These are phyloP conservation scores for Vanilla planifolia DNA, from an alignment of 106 monocot species.

Conservation along the genomic window DNA sequence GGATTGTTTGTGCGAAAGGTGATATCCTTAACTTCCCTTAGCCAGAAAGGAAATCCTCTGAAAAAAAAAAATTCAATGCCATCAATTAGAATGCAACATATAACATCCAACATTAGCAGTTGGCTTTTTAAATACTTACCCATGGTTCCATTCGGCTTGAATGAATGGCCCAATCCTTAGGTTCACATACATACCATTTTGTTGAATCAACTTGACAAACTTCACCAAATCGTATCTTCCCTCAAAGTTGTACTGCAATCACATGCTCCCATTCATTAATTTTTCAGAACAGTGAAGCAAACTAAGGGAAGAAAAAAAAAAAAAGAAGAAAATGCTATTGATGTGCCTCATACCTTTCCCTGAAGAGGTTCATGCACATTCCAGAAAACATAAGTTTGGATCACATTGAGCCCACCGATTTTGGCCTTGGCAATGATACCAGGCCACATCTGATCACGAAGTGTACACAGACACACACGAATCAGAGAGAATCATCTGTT, in stretches of 20 bases:
- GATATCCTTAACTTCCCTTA: too few species aligned
- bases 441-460: constrained; percentile 22
- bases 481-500: neutral
- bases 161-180: constrained; percentile 78
- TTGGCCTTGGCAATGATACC: constrained; percentile 9
- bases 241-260: constrained; percentile 53
- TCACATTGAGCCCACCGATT: constrained; percentile 11
- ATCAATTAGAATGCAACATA: too few species aligned
- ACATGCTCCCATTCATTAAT: too few species aligned
- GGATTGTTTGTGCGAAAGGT: too few species aligned
- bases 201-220: constrained; percentile 61
- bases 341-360: constrained; percentile 11
- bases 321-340: too few species aligned
- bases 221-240: constrained; percentile 66
- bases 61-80: too few species aligned
- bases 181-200: constrained; percentile 44
- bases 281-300: neutral
- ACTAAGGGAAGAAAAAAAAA: too few species aligned
- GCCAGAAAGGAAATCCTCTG: too few species aligned
- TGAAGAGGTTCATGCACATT: constrained; percentile 15
- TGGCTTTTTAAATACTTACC: constrained; percentile 9
- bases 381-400: constrained; percentile 16
- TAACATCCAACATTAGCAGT: too few species aligned
- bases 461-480: neutral
- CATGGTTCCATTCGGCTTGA: constrained; percentile 77